Evolutionary conservation across 2,329 filamentous ascomycete genomes (phyloP), one percentile per base, ranked within the genome.

Genomic region (Monosporascus sp.): DNA sequence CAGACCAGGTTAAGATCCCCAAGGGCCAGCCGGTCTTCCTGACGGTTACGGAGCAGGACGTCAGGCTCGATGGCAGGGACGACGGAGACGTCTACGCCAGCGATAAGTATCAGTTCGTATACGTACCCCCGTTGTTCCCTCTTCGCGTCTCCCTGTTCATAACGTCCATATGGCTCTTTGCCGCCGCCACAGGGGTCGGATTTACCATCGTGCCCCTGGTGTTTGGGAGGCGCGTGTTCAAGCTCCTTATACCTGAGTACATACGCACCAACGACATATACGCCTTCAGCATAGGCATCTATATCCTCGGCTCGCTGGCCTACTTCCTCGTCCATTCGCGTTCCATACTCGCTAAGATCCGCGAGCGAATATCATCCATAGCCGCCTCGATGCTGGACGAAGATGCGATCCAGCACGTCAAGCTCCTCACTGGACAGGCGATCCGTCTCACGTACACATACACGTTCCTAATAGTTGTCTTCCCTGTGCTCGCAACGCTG

Each of bases 211-310:
- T 95, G 1, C 95, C 94, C 0, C 80, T 99, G 4, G 78, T 96
- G 7, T 84, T 96, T 65, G 94, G 94, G 2, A 87, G 94, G 27
- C 80, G 79, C 53, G 79, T 97, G 56, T 89, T 97, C 66, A 84
- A 85, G 47, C 74, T 80, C 27, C 73, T 92, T 36, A 83, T 96
- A 43, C 90, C 91, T 5, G 73, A 78, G 1, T 80, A 88, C 56
- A 81, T 89, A 48, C 83, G 83, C 41, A 88, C 93, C 66, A 99
- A 97, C 70, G 94, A 99, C 69, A 88, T 99, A 26, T 97, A 99
- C 64, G 93, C 94, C 14, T 96, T 97, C 69, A 96, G 91, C 50
- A 85, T 94, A 31, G 94, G 94, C 16, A 81, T 96, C 41, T 96
- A 95, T 67, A 76, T 91, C 26, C 77, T 96, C 5, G 90, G 89